phyloP scores from a whole-genome alignment of 2,329 filamentous ascomycete genomes.

The Microthyrium microscopicum region DNA sequence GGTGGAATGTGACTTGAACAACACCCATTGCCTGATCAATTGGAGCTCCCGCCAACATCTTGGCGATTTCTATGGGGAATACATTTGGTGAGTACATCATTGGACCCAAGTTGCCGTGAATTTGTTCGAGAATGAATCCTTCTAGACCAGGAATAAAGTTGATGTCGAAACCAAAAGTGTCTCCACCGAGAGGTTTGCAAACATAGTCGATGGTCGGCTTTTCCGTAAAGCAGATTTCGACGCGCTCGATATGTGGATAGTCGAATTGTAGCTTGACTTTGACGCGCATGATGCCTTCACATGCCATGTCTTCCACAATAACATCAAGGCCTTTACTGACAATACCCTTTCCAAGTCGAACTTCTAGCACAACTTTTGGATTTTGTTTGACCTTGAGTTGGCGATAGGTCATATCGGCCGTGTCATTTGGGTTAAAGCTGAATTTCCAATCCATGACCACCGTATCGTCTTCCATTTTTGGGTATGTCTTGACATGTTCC shows the following conservation, averaged over 20 bases:
- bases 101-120: slow-evolving; percentile 79
- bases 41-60: slow-evolving; percentile 87
- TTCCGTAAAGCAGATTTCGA: slow-evolving; percentile 90
- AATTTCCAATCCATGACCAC: slow-evolving; percentile 99
- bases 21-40: slow-evolving; percentile 95
- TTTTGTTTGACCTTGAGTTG: slow-evolving; percentile 94
- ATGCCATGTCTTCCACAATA: slow-evolving; percentile 96
- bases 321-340: slow-evolving; percentile 94
- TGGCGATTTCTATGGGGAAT: slow-evolving; percentile 95
- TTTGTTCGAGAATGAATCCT: slow-evolving; percentile 85
- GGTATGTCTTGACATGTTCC: slow-evolving; percentile 97
- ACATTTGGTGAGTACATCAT: slow-evolving; percentile 99
- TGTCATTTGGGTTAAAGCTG: slow-evolving; percentile 95
- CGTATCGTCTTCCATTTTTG: slow-evolving; percentile 84
- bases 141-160: slow-evolving; percentile 96
- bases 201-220: slow-evolving; percentile 87
- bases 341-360: slow-evolving; percentile 87
- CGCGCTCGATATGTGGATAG: slow-evolving; percentile 85
- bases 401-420: slow-evolving; percentile 71
- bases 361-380: slow-evolving; percentile 88
- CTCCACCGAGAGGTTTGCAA: slow-evolving; percentile 91
- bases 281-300: slow-evolving; percentile 85
- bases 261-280: slow-evolving; percentile 95
- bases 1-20: slow-evolving; percentile 76
- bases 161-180: slow-evolving; percentile 93